Base-by-base conservation (phyloP, 371 early-diverging fungal genomes). In the Rhizoclosmatium hyalinum region DNA sequence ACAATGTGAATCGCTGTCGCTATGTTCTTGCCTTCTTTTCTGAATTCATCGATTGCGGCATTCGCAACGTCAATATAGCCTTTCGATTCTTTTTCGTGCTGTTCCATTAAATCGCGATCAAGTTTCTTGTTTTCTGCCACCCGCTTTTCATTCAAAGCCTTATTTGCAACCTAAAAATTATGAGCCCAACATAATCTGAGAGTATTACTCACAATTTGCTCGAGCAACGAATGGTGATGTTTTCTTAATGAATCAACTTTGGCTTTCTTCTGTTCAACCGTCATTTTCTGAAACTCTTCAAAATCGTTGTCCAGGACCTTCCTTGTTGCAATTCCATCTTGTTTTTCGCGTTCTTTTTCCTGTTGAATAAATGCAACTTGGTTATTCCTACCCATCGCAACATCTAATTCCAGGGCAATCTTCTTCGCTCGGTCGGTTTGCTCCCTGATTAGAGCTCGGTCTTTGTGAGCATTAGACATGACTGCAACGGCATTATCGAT, bases 391-490 rank as follows among this genome's bases (percentile, higher is more conserved):
- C 66, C 66, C 12, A 24, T 45, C 50, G 47, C 47, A 10, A 47
- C 66, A 19, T 66, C 66, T 5, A 3, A 17, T 24, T 66, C 50
- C 5, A 45, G 53, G 17, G 12, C n/a, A 50, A 47, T 66, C 12
- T 24, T 8, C 12, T 50, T 46, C 19, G 42, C 66, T 3, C 5
- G 2, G 12, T 66, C 66, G n/a, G 19, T 3, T 2, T 45, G 44
- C 19, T 66, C 66, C 10, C 66, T 45, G 8, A 45, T 45, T 46
- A n/a, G 12, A 2, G 24, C 12, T 5, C 53, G 46, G 17, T 42
- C 66, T 42, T 66, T 66, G 50, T 66, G 66, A 6, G 66, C 66
- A 66, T 66, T 66, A 17, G 44, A 24, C 66, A 66, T 66, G 17
- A 39, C 43, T 5, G 21, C 45, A 17, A 66, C 66, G 17, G 66